A percentile compares a stretch with the other conserved stretches of the same genome.
phyloP scores from a whole-genome alignment of 2,329 filamentous ascomycete genomes.

The Aspergillus uvarum region DNA sequence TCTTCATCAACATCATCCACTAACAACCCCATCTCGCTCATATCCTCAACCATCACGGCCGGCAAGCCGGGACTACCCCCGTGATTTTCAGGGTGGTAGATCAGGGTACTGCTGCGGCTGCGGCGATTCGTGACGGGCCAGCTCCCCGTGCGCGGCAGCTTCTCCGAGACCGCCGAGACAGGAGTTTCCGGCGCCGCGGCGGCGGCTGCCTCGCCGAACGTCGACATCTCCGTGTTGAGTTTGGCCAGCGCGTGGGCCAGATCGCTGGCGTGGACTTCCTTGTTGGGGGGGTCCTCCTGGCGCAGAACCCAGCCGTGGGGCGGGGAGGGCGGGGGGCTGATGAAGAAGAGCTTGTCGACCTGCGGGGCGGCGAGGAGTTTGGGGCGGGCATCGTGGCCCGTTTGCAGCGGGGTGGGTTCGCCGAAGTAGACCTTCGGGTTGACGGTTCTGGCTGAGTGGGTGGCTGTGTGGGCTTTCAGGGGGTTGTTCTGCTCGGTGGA shows the following conservation, averaged over 20 bases:
- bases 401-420: conserved; percentile 48
- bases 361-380: conserved; percentile 58
- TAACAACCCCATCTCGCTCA: conserved; percentile 31
- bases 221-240: conserved; percentile 38
- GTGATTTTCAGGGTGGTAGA: conserved; percentile 63
- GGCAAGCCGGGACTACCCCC: conserved; percentile 60
- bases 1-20: conserved; percentile 42
- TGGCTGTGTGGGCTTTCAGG: not conserved
- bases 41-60: conserved; percentile 65
- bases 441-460: conserved; percentile 15
- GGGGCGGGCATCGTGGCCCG: conserved; percentile 31
- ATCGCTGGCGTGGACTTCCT: conserved; percentile 63
- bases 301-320: conserved; percentile 65
- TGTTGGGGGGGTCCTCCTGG: conserved; percentile 64
- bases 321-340: conserved; percentile 62
- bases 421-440: conserved; percentile 54
- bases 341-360: conserved; percentile 64
- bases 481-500: conserved; percentile 29
- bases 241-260: conserved; percentile 57
- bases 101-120: conserved; percentile 58
- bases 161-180: conserved; percentile 36
- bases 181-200: conserved; percentile 29
- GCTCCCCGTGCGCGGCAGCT: conserved; percentile 26
- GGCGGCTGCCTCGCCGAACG: fast-evolving
- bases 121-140: conserved; percentile 35